Conservation (phyloP, 2,329 filamentous ascomycete genomes). For the Trichoderma semiorbis region DNA sequence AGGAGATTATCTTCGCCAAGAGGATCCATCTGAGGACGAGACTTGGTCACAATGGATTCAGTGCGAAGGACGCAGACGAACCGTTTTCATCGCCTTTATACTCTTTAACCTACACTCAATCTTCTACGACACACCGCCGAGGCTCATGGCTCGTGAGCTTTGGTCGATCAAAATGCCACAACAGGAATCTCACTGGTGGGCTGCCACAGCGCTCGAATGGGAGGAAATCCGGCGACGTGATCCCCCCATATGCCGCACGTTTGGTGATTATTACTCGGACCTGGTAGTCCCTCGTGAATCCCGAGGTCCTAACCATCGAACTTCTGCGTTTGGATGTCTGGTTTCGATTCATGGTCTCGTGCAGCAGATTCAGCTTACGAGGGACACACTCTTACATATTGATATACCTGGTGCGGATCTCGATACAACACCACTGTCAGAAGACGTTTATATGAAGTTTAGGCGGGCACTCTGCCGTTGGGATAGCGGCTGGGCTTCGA, state of each 20-base stretch:
- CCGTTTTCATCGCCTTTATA: not conserved
- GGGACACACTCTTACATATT: not conserved
- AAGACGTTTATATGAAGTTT: slow-evolving; percentile 3
- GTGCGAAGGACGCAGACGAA: not conserved
- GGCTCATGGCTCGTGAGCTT: slow-evolving; percentile 3
- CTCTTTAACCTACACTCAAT: not conserved
- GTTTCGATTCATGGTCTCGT: slow-evolving; percentile 1
- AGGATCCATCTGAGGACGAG: not conserved
- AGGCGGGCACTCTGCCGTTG: slow-evolving; percentile 9
- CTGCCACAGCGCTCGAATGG: not conserved
- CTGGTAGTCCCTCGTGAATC: not conserved
- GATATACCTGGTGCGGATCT: not conserved
- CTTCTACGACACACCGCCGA: not conserved
- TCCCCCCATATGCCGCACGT: not conserved
- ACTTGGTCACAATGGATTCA: not conserved
- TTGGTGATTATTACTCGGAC: slow-evolving; percentile 5
- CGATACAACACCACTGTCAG: not conserved
- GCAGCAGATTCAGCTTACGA: slow-evolving; percentile 12
- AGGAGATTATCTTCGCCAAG: not conserved
- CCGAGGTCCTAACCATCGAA: not conserved
- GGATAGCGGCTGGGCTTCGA: slow-evolving; percentile 5
- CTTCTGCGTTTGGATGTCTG: slow-evolving; percentile 2
- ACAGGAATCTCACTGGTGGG: slow-evolving; percentile 7
- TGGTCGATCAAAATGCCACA: slow-evolving; percentile 8
- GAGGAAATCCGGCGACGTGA: not conserved